Conservation (phyloP, 2,329 filamentous ascomycete genomes). For the Bipolaris cookei region DNA sequence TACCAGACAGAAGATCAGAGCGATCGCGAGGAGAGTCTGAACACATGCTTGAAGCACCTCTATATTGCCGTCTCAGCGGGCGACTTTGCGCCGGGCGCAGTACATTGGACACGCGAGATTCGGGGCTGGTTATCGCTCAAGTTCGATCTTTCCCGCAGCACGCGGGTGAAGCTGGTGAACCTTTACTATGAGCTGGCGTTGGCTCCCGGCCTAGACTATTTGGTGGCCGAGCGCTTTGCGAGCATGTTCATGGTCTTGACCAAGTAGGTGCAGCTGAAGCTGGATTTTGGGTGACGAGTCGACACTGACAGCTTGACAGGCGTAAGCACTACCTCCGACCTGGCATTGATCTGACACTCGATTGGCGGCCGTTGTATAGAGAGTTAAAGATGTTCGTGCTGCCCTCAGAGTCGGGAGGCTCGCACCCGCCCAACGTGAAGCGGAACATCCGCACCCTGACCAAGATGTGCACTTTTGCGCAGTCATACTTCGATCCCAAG, state of each 20-base stretch:
- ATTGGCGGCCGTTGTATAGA: conserved; percentile 92
- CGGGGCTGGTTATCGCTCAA: conserved; percentile 95
- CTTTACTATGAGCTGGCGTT: conserved; percentile 94
- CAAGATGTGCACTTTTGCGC: conserved; percentile 88
- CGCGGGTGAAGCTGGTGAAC: conserved; percentile 82
- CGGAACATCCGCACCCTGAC: conserved; percentile 75
- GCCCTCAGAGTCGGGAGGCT: conserved; percentile 75
- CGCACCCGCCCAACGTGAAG: conserved; percentile 67
- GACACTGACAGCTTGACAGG: conserved; percentile 57
- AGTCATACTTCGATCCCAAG: conserved; percentile 89
- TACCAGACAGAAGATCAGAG: conserved; percentile 83
- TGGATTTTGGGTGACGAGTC: conserved; percentile 10
- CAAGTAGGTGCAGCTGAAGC: conserved; percentile 66
- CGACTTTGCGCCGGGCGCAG: conserved; percentile 89
- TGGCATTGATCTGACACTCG: conserved; percentile 84
- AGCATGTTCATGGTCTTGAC: conserved; percentile 96
- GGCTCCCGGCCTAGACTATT: conserved; percentile 84
- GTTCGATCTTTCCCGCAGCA: conserved; percentile 89
- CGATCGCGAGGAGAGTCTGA: conserved; percentile 77
- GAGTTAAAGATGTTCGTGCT: conserved; percentile 91
- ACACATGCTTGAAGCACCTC: conserved; percentile 89
- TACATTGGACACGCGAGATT: conserved; percentile 97
- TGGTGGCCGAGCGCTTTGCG: conserved; percentile 85
- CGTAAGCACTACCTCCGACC: conserved; percentile 95
- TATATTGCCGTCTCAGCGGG: conserved; percentile 91